phyloP scores from a whole-genome alignment of 2,329 filamentous ascomycete genomes.

The Venturia aucupariae region DNA sequence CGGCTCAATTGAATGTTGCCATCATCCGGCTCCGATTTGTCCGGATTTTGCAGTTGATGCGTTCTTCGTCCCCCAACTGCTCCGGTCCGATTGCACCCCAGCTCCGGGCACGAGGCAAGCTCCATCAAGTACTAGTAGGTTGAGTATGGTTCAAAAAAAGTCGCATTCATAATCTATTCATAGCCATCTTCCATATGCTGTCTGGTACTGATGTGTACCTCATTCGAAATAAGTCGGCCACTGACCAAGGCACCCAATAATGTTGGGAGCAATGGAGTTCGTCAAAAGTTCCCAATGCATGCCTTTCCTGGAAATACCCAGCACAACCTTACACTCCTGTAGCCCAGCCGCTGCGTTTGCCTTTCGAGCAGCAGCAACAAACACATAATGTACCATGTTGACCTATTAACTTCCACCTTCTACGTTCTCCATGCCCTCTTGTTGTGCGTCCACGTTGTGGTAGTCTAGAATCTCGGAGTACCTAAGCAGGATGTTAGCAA shows the following conservation, averaged over 20 bases:
- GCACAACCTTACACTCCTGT: not conserved
- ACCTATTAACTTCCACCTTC: constrained; percentile 6
- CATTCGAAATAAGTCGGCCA: not conserved
- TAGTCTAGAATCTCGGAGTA: constrained; percentile 99
- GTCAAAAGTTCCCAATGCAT: not conserved
- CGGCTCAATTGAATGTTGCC: not conserved
- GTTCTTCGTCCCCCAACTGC: not conserved
- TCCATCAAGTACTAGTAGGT: not conserved
- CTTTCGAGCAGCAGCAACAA: not conserved
- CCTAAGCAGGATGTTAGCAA: constrained; percentile 42
- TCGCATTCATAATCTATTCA: constrained; percentile 8
- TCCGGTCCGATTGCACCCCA: not conserved
- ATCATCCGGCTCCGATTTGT: not conserved
- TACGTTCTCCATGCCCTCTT: constrained; percentile 11
- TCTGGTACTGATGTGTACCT: not conserved
- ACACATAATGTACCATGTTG: not conserved
- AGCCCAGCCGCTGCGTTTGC: not conserved
- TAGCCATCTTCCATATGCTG: not conserved
- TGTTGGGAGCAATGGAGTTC: not conserved
- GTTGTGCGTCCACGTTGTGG: constrained; percentile 68
- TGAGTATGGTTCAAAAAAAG: not conserved
- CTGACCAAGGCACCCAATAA: not conserved
- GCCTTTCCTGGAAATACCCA: constrained; percentile 5
- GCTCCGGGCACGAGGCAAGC: not conserved
- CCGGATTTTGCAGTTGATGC: not conserved